Percentiles rank a stretch among this genome's conserved stretches.
Evolutionary conservation across 164 flowering plant species (phyloP).

Genomic region (Malania oleifera): DNA sequence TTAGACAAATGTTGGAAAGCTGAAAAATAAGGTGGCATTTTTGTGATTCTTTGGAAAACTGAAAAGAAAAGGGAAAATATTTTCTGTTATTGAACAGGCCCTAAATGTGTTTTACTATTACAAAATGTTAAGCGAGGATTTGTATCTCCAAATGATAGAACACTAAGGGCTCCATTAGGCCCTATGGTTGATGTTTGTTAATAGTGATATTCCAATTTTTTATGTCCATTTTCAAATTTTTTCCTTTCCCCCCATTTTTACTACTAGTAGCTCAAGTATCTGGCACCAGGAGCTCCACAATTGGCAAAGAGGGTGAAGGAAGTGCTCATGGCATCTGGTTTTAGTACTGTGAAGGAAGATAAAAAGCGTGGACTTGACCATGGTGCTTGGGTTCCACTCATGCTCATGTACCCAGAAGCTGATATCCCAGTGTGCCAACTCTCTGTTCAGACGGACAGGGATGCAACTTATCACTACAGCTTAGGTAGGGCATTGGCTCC

Average conservation of each 20-base stretch:
- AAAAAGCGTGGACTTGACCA: constrained; percentile 82
- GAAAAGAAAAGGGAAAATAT: no score
- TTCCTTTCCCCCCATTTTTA: neutral
- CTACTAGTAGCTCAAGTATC: constrained; percentile 56
- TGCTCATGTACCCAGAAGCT: constrained; percentile 89
- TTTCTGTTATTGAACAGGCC: neutral
- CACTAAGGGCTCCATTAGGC: no score
- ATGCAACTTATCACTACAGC: constrained; percentile 72
- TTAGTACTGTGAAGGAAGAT: constrained; percentile 48
- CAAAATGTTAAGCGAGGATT: no score
- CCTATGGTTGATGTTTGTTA: no score
- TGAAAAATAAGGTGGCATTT: no score
- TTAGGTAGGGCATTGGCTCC: constrained; percentile 76
- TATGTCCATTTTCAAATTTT: neutral
- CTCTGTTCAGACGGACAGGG: constrained; percentile 47
- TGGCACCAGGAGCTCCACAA: constrained; percentile 76
- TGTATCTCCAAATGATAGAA: no score
- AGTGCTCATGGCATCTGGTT: constrained; percentile 41
- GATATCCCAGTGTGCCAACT: constrained; percentile 82
- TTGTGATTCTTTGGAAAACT: no score
- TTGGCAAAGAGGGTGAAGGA: constrained; percentile 65
- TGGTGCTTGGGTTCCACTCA: constrained; percentile 86
- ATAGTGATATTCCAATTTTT: neutral
- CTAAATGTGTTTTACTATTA: no score
- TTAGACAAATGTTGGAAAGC: no score